Percentiles rank a stretch among this genome's conserved stretches.
These are phyloP conservation scores for Ophiostoma tasmaniense DNA, from an alignment of 2,329 filamentous ascomycete genomes.

Conservation along the genomic window DNA sequence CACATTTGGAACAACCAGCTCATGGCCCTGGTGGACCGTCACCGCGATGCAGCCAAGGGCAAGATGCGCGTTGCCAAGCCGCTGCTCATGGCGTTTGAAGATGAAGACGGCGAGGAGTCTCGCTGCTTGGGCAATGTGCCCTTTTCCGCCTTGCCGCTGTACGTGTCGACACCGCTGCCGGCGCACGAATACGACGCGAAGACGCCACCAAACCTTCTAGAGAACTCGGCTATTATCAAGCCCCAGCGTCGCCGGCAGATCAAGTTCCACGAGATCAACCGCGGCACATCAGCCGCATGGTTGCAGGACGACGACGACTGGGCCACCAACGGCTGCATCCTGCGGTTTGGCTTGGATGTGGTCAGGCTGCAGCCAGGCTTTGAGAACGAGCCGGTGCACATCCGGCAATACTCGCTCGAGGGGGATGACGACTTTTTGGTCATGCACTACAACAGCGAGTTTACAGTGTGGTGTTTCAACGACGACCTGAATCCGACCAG, in stretches of 20 bases:
- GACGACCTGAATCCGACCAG: background rate
- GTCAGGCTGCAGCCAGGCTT: background rate
- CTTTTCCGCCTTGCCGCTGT: constrained; percentile 18
- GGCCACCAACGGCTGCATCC: constrained; percentile 13
- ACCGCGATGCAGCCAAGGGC: constrained; percentile 10
- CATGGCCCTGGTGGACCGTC: constrained; percentile 17
- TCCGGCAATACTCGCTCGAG: constrained; percentile 13
- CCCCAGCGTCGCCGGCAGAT: constrained; percentile 3
- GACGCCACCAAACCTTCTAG: background rate
- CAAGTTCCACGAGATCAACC: constrained; percentile 12
- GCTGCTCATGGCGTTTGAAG: constrained; percentile 19
- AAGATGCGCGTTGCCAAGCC: constrained; percentile 16
- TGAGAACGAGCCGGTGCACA: constrained; percentile 9
- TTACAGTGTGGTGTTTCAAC: constrained; percentile 20
- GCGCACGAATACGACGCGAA: background rate
- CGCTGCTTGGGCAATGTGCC: background rate
- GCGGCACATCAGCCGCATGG: constrained; percentile 12
- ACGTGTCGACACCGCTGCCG: constrained; percentile 1
- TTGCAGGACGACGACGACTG: constrained; percentile 18
- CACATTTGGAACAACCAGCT: constrained; percentile 22
- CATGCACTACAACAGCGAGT: constrained; percentile 14
- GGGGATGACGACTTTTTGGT: constrained; percentile 22
- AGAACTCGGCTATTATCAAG: background rate
- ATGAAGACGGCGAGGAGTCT: constrained; percentile 12
- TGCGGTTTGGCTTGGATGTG: constrained; percentile 21